Evolutionary conservation across 208 protist species (phyloP).

Genomic region (Balamuthia mandrillaris): DNA sequence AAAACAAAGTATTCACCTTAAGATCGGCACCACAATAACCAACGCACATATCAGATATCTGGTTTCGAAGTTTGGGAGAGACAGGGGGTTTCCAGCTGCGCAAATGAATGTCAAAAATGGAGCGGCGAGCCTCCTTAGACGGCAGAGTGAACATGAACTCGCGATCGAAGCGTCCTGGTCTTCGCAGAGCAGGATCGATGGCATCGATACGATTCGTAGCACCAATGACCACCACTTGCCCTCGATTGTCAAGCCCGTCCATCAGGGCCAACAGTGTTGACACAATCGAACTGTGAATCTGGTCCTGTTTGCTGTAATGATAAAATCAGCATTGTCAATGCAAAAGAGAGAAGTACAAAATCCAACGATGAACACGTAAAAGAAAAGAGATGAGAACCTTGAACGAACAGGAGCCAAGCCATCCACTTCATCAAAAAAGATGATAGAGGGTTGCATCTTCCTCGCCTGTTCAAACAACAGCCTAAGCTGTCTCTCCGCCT

Average conservation of each 20-base stretch:
- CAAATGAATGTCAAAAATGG: slow-evolving; percentile 62
- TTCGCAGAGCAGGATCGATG: slow-evolving; percentile 77
- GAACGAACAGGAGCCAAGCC: not conserved
- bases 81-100: slow-evolving; percentile 59
- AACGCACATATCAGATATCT: slow-evolving; percentile 36
- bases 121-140: not conserved
- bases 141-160: slow-evolving; percentile 76
- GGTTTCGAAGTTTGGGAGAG: not conserved
- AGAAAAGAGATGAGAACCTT: not conserved
- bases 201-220: slow-evolving; percentile 78
- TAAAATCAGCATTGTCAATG: slow-evolving; percentile 75
- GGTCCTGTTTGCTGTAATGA: slow-evolving; percentile 58
- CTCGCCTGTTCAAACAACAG: slow-evolving; percentile 78
- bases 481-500: slow-evolving; percentile 77
- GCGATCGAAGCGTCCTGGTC: slow-evolving; percentile 79
- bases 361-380: not conserved
- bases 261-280: slow-evolving; percentile 76
- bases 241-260: slow-evolving; percentile 74
- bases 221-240: slow-evolving; percentile 76
- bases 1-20: slow-evolving; percentile 58
- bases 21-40: slow-evolving; percentile 75
- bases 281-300: slow-evolving; percentile 72
- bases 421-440: slow-evolving; percentile 46
- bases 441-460: slow-evolving; percentile 44
- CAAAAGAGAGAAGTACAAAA: not conserved